Conservation (phyloP, 108 stramenopile genomes). For the Nitzschia palea region DNA sequence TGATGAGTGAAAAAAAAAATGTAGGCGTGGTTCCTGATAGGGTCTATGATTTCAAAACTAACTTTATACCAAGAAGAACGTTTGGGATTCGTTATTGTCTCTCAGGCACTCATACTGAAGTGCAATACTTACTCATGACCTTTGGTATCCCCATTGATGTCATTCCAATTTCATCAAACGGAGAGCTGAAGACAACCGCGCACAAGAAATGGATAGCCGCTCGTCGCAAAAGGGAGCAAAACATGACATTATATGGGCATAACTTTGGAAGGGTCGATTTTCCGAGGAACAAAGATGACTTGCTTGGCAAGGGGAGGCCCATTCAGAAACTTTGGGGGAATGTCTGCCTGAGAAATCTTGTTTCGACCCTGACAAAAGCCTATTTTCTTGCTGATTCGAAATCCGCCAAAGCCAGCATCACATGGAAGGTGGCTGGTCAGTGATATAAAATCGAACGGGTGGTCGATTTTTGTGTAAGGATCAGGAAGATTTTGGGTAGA, state of each 20-base stretch:
- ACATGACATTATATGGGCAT: not conserved
- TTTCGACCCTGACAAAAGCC: not conserved
- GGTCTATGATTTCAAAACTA: too few species aligned
- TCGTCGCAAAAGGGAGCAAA: constrained; percentile 9
- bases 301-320: constrained; percentile 11
- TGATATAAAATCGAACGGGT: too few species aligned
- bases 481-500: constrained; percentile 5
- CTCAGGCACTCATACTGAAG: constrained; percentile 8
- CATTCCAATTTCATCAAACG: constrained; percentile 3
- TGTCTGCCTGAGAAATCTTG: not conserved
- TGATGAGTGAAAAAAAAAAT: too few species aligned
- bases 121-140: constrained; percentile 8
- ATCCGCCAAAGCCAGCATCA: not conserved
- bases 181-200: not conserved
- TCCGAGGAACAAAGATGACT: not conserved
- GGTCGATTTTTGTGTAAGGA: constrained; percentile 7
- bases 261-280: not conserved
- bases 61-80: too few species aligned
- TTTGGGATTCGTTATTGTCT: too few species aligned
- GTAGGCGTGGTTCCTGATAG: too few species aligned
- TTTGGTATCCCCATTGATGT: constrained; percentile 11
- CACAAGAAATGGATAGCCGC: constrained; percentile 10
- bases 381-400: not conserved
- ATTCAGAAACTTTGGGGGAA: constrained; percentile 9
- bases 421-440: not conserved